These are phyloP conservation scores for Hemisphaericaspora xylanilytica DNA, from an alignment of 1,139 yeast genomes.

Conservation along the genomic window DNA sequence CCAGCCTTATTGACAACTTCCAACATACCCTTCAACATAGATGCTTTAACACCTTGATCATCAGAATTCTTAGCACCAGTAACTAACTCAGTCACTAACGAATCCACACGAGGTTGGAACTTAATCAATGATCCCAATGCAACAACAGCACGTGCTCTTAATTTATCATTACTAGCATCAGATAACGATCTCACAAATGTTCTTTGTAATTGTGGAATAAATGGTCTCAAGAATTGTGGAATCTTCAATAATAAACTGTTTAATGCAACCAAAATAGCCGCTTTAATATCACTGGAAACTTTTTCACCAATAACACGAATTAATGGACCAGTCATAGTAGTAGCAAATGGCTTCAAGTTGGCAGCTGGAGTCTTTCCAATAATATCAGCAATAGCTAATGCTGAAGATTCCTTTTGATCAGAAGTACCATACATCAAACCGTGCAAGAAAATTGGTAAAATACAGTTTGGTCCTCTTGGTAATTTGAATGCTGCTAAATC, in stretches of 20 bases:
- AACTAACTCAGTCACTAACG: slow-evolving; percentile 80
- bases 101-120: slow-evolving; percentile 92
- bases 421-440: slow-evolving; percentile 92
- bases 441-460: slow-evolving; percentile 88
- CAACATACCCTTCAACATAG: slow-evolving; percentile 81
- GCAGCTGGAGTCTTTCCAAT: slow-evolving; percentile 84
- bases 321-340: slow-evolving; percentile 93
- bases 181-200: slow-evolving; percentile 91
- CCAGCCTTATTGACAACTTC: slow-evolving; percentile 87
- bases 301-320: slow-evolving; percentile 98
- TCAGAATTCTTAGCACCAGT: slow-evolving; percentile 64
- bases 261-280: slow-evolving; percentile 85
- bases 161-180: slow-evolving; percentile 67
- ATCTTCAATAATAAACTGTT: slow-evolving; percentile 75
- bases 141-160: slow-evolving; percentile 83
- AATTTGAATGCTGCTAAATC: slow-evolving; percentile 74
- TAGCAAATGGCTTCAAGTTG: slow-evolving; percentile 81
- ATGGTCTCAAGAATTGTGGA: slow-evolving; percentile 90
- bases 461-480: slow-evolving; percentile 85
- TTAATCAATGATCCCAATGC: slow-evolving; percentile 86
- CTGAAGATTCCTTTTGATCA: slow-evolving; percentile 82
- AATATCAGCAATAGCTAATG: slow-evolving; percentile 84
- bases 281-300: slow-evolving; percentile 83
- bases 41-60: slow-evolving; percentile 67
- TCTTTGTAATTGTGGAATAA: slow-evolving; percentile 95